Base-by-base conservation (phyloP, 2,329 filamentous ascomycete species). In the Penicillium verrucosum region DNA sequence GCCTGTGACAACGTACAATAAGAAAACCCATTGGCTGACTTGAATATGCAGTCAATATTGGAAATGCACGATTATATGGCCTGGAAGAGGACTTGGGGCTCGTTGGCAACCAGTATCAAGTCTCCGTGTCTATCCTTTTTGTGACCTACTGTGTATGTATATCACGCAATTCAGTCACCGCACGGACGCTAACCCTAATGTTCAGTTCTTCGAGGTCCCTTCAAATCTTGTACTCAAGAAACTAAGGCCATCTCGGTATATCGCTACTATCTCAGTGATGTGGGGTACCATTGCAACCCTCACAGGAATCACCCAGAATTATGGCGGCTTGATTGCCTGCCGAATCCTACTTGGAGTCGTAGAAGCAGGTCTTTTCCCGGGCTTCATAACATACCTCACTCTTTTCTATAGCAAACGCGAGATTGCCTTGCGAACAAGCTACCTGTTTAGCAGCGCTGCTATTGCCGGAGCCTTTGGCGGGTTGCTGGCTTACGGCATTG, bases 401-500 rank as follows among this genome's bases (percentile, higher is more conserved):
- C 82, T 90, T 62, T 91, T 90, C 77, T 92, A 92, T 75, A 88
- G 85, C 45, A 88, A 88, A 67, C 80, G 81, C 29, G 89, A 92
- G 72, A 81, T 91, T 1, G 88, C 87, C 5, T 74, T 90, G 41
- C 84, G 89, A 2, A 85, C 90, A 3, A 87, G 86, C 1, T 90
- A 89, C 63, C 79, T 92, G 0, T 90, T 91, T 67, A 73, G 70
- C 48, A 72, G 72, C 45, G 83, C 88, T 1, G 88, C 89, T 1
- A 77, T 90, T 4, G 87, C 88, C 0, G 89, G 89, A 2, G 89
- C 87, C 1, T 82, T 85, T 25, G 89, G 89, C 6, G 89, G 89
- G 0, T 75, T 92, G 14, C 77, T 92, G 16, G 89, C 89, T 0
- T 91, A 87, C 59, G 88, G 81, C 1, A 89, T 92, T 59, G 87